Evolutionary conservation across 345 rosid species (phyloP), one percentile per base, ranked within the genome.

Genomic region (Pseudoturritis turrita): DNA sequence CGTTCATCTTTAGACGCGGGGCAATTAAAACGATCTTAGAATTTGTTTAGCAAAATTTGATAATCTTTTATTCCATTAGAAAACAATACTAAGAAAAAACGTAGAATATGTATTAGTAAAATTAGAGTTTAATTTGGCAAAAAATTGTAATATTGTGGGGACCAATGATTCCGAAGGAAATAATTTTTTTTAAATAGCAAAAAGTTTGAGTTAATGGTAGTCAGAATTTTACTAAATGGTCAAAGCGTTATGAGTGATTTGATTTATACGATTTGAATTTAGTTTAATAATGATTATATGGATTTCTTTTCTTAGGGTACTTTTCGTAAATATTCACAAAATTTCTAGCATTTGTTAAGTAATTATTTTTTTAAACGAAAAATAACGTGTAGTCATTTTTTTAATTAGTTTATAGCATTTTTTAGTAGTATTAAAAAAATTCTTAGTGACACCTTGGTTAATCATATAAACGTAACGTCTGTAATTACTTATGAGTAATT

Each of bases 1-100:
- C 82, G 61, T 73, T 75, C 15, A 13, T 64, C 84, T 71, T 63
- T 76, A 63, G 78, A 80, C 73, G 70, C 83, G 84, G 82, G 64
- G 59, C 65, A 11, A 36, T 45, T 6, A 22, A 75, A 60, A 62
- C 74, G n/a, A 68, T 53, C 21, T 50, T 63, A n/a, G 6, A 12
- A 14, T 54, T 53, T 55, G 21, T 23, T 37, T 40, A 53, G 3
- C 25, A 15, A 50, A 13, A 22, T 14, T 3, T 14, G 4, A 9
- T 7, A n/a, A 1, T 14, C 3, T 41, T 62, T n/a, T 6, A 44
- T 46, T 6, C 0, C 39, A 37, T 36, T 8, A 41, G 51, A 19
- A 29, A 52, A 36, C 6, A 23, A 49, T 17, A 58, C 28, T 12
- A 14, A 31, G 4, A 68, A 21, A 46, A n/a, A 13, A 9, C 17